Conservation (phyloP, 108 stramenopile genomes). For the Chaetoceros tenuissimus region DNA sequence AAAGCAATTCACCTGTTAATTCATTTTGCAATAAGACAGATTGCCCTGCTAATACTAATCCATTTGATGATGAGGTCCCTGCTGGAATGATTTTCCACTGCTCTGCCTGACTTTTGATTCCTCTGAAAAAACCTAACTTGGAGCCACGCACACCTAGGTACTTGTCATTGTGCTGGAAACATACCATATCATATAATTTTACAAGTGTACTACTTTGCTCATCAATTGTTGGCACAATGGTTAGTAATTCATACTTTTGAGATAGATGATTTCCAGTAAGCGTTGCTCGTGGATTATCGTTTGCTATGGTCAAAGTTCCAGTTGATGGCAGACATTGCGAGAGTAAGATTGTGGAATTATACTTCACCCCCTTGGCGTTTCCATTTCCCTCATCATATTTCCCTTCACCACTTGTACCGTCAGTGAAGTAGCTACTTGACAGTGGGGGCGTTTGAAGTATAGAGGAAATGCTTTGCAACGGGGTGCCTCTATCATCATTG, state of each 20-base stretch:
- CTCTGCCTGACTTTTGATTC: background rate
- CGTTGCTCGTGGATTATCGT: background rate
- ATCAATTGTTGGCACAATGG: background rate
- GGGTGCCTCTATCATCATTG: too few species aligned
- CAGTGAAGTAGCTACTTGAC: background rate
- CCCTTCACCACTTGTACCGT: background rate
- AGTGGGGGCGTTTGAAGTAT: background rate
- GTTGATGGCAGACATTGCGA: background rate
- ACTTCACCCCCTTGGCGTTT: background rate
- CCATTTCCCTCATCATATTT: background rate
- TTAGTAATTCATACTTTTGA: background rate
- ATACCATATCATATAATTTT: background rate
- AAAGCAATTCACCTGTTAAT: background rate
- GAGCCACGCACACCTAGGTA: background rate
- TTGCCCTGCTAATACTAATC: background rate
- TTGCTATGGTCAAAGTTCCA: background rate
- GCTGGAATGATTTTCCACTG: background rate
- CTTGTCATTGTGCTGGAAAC: background rate
- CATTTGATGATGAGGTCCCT: constrained; percentile 2
- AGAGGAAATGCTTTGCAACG: background rate
- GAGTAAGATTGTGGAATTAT: background rate
- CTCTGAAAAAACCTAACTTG: background rate
- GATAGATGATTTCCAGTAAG: background rate
- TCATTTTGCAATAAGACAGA: background rate
- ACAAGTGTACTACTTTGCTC: background rate